phyloP scores from a whole-genome alignment of 1,284 basidiomycete genomes.

The Heterobasidion irregulare region DNA sequence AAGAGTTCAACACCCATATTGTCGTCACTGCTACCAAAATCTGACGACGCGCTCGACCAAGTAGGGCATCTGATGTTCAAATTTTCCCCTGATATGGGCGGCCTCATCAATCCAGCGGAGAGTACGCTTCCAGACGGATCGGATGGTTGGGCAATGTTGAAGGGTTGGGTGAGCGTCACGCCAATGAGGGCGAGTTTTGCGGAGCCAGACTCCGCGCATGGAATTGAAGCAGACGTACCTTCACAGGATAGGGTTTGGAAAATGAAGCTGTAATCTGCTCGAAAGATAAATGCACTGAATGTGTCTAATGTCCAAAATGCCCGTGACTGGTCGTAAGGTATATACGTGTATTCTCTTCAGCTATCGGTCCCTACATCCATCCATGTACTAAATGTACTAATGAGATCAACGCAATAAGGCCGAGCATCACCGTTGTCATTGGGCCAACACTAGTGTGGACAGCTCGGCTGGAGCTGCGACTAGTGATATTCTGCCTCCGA shows the following conservation, averaged over 20 bases:
- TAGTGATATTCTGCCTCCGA: constrained; percentile 11
- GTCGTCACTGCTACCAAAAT: neutral
- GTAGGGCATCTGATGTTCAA: constrained; percentile 56
- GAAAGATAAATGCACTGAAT: neutral
- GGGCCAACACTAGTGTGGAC: neutral
- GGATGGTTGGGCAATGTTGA: constrained; percentile 73
- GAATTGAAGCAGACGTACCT: constrained; percentile 15
- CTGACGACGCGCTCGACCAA: constrained; percentile 13
- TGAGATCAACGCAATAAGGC: neutral
- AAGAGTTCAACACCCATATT: neutral
- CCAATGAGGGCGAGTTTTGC: constrained; percentile 68
- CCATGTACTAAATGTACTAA: neutral
- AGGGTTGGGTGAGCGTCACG: constrained; percentile 65
- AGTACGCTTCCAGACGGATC: constrained; percentile 62
- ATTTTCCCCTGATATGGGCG: constrained; percentile 73
- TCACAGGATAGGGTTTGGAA: constrained; percentile 40
- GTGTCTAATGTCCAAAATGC: neutral
- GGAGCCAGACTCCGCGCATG: constrained; percentile 33
- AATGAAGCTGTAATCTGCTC: constrained; percentile 35
- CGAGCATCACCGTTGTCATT: neutral
- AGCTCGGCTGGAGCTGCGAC: neutral
- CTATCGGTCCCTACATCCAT: neutral
- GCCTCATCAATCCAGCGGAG: constrained; percentile 55
- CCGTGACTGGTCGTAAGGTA: neutral
- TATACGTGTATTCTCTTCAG: neutral